Percentiles rank a stretch among this genome's conserved stretches.
These are phyloP conservation scores for Scheffersomyces stipitis DNA, from an alignment of 805 yeast genomes.

Conservation along the genomic window DNA sequence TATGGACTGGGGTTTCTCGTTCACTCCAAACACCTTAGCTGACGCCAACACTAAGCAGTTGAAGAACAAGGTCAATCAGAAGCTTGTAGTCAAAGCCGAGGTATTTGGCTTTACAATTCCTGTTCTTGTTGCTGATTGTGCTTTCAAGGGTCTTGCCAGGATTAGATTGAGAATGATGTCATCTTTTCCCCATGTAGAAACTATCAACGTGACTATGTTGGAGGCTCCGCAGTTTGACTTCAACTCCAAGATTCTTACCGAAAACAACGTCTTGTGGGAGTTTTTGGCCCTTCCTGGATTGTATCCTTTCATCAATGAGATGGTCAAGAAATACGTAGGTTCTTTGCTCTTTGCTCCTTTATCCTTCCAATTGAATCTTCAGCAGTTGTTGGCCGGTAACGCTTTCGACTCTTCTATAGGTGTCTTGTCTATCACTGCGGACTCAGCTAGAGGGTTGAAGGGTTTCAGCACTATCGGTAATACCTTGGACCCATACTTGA, in stretches of 20 bases:
- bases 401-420: conserved; percentile 83
- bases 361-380: conserved; percentile 89
- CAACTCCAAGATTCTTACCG: conserved; percentile 70
- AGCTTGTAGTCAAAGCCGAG: conserved; percentile 70
- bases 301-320: conserved; percentile 74
- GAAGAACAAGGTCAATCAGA: conserved; percentile 81
- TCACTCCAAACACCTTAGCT: conserved; percentile 85
- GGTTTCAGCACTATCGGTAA: conserved; percentile 71
- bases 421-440: conserved; percentile 68
- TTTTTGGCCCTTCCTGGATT: conserved; percentile 85
- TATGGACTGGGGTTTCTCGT: conserved; percentile 95
- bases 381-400: conserved; percentile 83
- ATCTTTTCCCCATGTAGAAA: conserved; percentile 89
- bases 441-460: conserved; percentile 65
- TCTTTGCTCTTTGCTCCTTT: conserved; percentile 87
- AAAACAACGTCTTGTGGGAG: conserved; percentile 84
- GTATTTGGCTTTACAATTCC: conserved; percentile 85
- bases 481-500: conserved; percentile 87
- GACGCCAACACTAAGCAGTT: conserved; percentile 85
- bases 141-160: conserved; percentile 73
- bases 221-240: conserved; percentile 91
- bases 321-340: conserved; percentile 84
- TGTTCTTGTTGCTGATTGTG: conserved; percentile 72
- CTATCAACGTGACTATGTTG: conserved; percentile 79
- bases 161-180: conserved; percentile 87